Base-by-base conservation (phyloP, 768 basidiomycete species). In the Thelephora aurantiotincta region DNA sequence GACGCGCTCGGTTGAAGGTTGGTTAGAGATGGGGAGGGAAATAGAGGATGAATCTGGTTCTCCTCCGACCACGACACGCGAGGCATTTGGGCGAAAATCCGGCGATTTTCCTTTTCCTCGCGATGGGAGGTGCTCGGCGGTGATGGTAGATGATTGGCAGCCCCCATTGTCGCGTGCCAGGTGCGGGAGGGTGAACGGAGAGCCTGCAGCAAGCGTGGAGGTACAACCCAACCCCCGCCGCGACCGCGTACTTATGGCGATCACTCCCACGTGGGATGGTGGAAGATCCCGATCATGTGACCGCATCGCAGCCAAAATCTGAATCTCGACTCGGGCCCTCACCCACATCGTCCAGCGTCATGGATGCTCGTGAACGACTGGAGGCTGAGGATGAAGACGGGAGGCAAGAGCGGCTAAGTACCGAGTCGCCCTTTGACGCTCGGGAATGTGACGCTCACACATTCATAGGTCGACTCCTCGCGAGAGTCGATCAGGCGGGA, bases 121-220 rank as follows among this genome's bases (percentile, higher is more conserved):
- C 71, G 62, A 48, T 78, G 78, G 5, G 72, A 67, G 4, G 80
- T 72, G 47, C 64, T 64, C 4, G 81, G 81, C 11, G 82, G 82
- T 0, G 80, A 82, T 5, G 69, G 70, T 20, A 83, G 71, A 9
- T 41, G 38, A 9, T 18, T 41, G 9, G 38, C 7, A 14, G 18
- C 38, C 38, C 11, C 18, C 38, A 41, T 41, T 18, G 26, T 30
- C 26, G 26, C 26, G 26, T 30, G 26, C 9, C 26, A 9, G 26
- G 9, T 4, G 4, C 5, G 4, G 9, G 26, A 30, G 9, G 5
- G 26, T 9, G 26, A 30, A 9, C 4, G 26, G 5, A 30, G 5
- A 30, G 9, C 26, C 26, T 30, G 26, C 4, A 9, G 26, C 26
- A 9, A 30, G 26, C 9, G 26, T 30, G 26, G 26, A 30, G 26